These are phyloP conservation scores for Suaeda aralocaspica DNA, from an alignment of 148 eudicot genomes.

Conservation along the genomic window DNA sequence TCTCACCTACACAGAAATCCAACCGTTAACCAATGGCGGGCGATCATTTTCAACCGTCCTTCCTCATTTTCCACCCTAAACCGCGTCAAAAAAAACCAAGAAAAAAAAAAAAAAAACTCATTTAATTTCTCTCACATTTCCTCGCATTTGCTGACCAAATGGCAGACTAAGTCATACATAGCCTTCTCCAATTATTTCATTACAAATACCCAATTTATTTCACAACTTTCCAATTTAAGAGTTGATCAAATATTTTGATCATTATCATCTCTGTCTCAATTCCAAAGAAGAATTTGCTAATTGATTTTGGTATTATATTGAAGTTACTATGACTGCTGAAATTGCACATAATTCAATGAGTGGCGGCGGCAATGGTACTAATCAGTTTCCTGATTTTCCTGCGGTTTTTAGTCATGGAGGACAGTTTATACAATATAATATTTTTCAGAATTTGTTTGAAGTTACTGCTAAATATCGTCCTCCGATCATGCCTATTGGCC, in stretches of 20 bases:
- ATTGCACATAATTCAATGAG: conserved; percentile 20
- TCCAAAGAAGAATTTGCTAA: no score
- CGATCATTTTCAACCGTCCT: conserved; percentile 7
- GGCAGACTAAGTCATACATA: conserved; percentile 15
- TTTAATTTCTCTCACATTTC: conserved; percentile 1
- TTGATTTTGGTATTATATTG: no score
- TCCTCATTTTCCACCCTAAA: background rate
- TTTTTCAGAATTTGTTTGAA: conserved; percentile 67
- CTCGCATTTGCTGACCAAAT: background rate
- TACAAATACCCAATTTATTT: no score
- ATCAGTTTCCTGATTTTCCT: conserved; percentile 52
- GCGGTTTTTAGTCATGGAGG: conserved; percentile 60
- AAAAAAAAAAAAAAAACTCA: no score
- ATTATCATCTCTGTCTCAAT: background rate
- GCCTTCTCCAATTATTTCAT: background rate
- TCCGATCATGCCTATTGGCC: conserved; percentile 90
- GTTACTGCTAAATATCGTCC: conserved; percentile 75
- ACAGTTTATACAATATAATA: conserved; percentile 64
- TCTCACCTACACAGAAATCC: background rate
- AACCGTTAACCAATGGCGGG: background rate
- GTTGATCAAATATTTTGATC: background rate
- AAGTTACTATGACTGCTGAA: conserved; percentile 12
- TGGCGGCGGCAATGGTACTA: no score
- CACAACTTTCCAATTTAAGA: background rate
- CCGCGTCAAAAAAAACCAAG: background rate